These are phyloP conservation scores for Geotrichum bryndzae DNA, from an alignment of 1,139 yeast species.

Conservation along the genomic window DNA sequence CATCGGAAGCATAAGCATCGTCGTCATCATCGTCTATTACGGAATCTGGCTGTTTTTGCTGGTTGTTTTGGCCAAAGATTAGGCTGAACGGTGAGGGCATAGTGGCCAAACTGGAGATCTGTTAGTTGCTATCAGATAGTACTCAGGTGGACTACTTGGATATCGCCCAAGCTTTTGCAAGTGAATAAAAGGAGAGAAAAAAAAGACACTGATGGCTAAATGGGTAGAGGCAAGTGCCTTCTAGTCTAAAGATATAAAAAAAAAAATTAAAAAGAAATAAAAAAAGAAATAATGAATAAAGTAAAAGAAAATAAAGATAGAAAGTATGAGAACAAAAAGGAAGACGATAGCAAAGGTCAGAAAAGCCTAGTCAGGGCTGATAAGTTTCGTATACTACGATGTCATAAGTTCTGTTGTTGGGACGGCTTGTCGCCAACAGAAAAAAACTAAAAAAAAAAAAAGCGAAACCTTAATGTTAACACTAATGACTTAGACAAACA, in stretches of 20 bases:
- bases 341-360: too few relatives aligned
- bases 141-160: neutral
- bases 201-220: neutral
- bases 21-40: slow-evolving; percentile 1
- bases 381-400: too few relatives aligned
- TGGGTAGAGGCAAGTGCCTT: too few relatives aligned
- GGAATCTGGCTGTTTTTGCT: neutral
- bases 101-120: neutral
- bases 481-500: too few relatives aligned
- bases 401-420: neutral
- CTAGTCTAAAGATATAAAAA: too few relatives aligned
- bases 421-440: neutral
- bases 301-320: too few relatives aligned
- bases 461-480: too few relatives aligned
- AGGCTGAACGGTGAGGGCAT: slow-evolving; percentile 2
- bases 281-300: too few relatives aligned
- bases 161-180: neutral
- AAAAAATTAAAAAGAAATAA: too few relatives aligned
- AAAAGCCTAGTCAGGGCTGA: too few relatives aligned
- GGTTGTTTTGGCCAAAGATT: neutral
- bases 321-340: too few relatives aligned
- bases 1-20: neutral
- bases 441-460: neutral
- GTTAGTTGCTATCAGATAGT: neutral
- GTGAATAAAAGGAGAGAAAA: neutral